Conservation (phyloP, 768 basidiomycete genomes). For the Punctularia strigosozonata region DNA sequence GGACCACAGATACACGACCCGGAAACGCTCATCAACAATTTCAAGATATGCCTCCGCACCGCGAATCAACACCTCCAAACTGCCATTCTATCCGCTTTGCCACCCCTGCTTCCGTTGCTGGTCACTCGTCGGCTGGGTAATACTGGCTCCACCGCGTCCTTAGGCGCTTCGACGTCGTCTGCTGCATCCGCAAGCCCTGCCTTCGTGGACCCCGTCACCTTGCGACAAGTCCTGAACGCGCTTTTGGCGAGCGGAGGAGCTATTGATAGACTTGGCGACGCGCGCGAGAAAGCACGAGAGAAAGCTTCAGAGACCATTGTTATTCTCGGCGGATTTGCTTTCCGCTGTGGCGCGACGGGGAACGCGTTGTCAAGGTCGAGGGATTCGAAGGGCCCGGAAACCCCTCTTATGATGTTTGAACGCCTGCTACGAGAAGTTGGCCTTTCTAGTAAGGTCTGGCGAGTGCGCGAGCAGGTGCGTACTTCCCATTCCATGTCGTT, state of each 20-base stretch:
- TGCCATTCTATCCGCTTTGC: conserved; percentile 63
- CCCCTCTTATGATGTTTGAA: conserved; percentile 61
- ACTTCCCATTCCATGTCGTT: conserved; percentile 3
- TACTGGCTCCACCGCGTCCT: conserved; percentile 14
- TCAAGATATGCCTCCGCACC: conserved; percentile 68
- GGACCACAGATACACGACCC: conserved; percentile 52
- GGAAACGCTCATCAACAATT: conserved; percentile 53
- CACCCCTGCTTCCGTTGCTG: conserved; percentile 53
- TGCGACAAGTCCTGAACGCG: conserved; percentile 56
- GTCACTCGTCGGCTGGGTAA: conserved; percentile 34
- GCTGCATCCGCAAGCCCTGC: conserved; percentile 33
- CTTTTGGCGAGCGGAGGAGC: conserved; percentile 70
- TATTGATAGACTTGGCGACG: conserved; percentile 74
- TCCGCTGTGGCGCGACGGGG: conserved; percentile 42
- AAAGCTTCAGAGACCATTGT: conserved; percentile 73
- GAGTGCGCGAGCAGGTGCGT: conserved; percentile 77
- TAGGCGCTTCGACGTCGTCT: conserved; percentile 34
- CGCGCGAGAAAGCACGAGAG: conserved; percentile 54
- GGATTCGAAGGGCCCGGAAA: conserved; percentile 54
- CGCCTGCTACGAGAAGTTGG: conserved; percentile 60
- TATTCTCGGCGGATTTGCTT: conserved; percentile 60
- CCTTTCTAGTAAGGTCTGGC: conserved; percentile 72
- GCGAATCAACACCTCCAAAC: conserved; percentile 75
- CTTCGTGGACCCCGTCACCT: conserved; percentile 38
- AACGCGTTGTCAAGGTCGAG: conserved; percentile 30